Conservation (phyloP, 2,329 filamentous ascomycete genomes). For the Orbilia blumenaviensis region DNA sequence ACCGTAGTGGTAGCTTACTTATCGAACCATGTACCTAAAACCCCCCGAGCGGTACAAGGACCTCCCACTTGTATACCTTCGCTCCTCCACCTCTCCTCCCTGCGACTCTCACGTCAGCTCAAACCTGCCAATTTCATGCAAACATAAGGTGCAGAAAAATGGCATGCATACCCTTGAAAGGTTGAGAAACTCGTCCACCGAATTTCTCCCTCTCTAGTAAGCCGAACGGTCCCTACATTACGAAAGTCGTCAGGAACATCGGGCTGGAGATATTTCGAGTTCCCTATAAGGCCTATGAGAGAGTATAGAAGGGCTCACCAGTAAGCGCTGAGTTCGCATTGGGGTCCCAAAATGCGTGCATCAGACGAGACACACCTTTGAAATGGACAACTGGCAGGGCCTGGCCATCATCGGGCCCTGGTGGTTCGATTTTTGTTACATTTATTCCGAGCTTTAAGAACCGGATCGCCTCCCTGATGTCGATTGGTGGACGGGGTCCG, state of each 20-base stretch:
- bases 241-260: constrained; percentile 38
- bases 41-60: constrained; percentile 70
- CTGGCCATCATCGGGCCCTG: constrained; percentile 69
- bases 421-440: constrained; percentile 70
- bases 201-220: constrained; percentile 76
- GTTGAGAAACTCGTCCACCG: constrained; percentile 77
- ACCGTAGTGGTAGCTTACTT: too few species aligned
- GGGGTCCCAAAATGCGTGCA: constrained; percentile 73
- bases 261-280: constrained; percentile 23
- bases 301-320: constrained; percentile 68
- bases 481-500: constrained; percentile 67
- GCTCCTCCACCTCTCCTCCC: constrained; percentile 77
- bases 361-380: constrained; percentile 69
- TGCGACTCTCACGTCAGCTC: constrained; percentile 61
- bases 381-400: constrained; percentile 74
- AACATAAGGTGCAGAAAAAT: not conserved
- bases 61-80: constrained; percentile 80
- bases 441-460: constrained; percentile 75
- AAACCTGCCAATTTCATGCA: not conserved
- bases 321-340: constrained; percentile 73
- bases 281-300: constrained; percentile 46
- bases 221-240: constrained; percentile 67
- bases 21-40: constrained; percentile 81
- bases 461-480: constrained; percentile 73
- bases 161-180: constrained; percentile 64